phyloP scores from a whole-genome alignment of 2,329 filamentous ascomycete genomes.

The Venturia nashicola region DNA sequence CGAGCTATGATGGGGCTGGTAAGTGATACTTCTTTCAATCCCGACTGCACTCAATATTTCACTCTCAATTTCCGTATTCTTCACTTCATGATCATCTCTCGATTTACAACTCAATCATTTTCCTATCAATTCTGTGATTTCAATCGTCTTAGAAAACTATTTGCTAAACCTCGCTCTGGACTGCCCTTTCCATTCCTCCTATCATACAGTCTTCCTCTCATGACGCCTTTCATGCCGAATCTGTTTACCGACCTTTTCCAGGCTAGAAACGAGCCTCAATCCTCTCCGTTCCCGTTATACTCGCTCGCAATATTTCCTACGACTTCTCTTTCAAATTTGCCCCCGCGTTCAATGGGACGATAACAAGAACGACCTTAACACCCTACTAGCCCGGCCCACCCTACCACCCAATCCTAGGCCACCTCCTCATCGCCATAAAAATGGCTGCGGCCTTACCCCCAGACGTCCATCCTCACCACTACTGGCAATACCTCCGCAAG shows the following conservation, averaged over 20 bases:
- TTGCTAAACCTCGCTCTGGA: too few relatives aligned
- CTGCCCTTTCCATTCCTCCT: too few relatives aligned
- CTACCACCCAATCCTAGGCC: constrained; percentile 8
- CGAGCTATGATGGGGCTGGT: constrained; percentile 7
- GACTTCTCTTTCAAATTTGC: background rate
- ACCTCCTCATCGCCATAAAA: constrained; percentile 8
- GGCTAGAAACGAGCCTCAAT: background rate
- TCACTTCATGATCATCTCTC: too few relatives aligned
- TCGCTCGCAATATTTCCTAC: background rate
- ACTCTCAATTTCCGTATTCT: background rate
- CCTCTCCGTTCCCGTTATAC: background rate
- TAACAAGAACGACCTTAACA: background rate
- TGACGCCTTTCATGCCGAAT: too few relatives aligned
- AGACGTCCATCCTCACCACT: constrained; percentile 10
- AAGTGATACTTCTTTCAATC: background rate
- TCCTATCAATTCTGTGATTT: too few relatives aligned
- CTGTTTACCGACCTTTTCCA: too few relatives aligned
- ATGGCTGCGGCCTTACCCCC: constrained; percentile 8
- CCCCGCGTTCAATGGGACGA: too few relatives aligned
- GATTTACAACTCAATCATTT: too few relatives aligned
- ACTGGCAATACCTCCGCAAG: constrained; percentile 7
- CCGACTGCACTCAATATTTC: background rate
- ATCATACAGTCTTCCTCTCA: too few relatives aligned
- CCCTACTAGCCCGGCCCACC: constrained; percentile 2
- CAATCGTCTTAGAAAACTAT: too few relatives aligned